These are phyloP conservation scores for Yarrowia sp. DNA, from an alignment of 805 yeast species.

Conservation along the genomic window DNA sequence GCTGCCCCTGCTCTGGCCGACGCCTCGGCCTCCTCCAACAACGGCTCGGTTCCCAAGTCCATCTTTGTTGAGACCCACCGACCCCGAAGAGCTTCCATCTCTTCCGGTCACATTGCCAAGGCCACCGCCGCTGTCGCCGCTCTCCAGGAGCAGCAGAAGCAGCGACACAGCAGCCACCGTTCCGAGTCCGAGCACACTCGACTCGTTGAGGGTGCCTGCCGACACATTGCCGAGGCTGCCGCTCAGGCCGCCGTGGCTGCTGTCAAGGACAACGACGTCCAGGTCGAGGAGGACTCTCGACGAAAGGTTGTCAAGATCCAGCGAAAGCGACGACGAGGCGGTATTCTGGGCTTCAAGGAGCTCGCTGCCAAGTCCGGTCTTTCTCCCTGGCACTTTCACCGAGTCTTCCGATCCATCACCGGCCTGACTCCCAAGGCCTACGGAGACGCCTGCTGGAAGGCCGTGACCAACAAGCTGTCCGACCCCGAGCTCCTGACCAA, in stretches of 20 bases:
- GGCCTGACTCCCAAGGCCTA: conserved; percentile 88
- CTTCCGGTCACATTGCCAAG: conserved; percentile 30
- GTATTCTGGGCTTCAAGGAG: conserved; percentile 70
- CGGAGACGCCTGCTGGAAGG: conserved; percentile 76
- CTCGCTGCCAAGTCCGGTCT: conserved; percentile 82
- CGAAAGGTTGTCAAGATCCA: conserved; percentile 42
- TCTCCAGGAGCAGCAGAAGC: conserved; percentile 28
- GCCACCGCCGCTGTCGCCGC: conserved; percentile 35
- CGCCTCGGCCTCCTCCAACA: conserved; percentile 33
- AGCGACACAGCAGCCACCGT: conserved; percentile 47
- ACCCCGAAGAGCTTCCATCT: conserved; percentile 18
- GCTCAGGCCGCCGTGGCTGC: conserved; percentile 55
- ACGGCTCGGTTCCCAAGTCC: conserved; percentile 5
- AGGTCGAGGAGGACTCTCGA: conserved; percentile 42
- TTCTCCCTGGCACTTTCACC: conserved; percentile 92
- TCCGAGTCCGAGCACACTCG: conserved; percentile 73
- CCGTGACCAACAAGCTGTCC: conserved; percentile 41
- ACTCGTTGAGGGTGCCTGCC: conserved; percentile 77
- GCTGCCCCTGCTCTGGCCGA: conserved; percentile 44
- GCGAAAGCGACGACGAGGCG: conserved; percentile 51
- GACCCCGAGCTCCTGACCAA: conserved; percentile 35
- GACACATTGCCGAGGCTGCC: conserved; percentile 84
- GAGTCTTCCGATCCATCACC: conserved; percentile 85
- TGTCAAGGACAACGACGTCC: conserved; percentile 44
- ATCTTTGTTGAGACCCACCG: conserved; percentile 2